phyloP scores from a whole-genome alignment of 768 basidiomycete species.

The Russula virescens region DNA sequence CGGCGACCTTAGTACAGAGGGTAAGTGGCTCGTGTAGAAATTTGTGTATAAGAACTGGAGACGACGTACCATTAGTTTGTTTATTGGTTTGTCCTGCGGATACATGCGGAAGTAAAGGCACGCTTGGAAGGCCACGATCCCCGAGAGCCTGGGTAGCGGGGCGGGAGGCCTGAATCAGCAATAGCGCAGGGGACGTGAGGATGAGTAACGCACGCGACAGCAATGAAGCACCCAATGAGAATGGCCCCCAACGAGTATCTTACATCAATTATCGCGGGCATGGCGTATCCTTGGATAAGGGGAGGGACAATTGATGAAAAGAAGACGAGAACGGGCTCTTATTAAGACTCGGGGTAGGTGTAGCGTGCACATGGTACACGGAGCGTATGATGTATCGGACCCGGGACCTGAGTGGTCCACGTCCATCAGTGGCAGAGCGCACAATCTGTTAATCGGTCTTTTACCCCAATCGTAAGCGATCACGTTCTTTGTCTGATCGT shows the following conservation, averaged over 20 bases:
- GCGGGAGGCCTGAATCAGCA: neutral
- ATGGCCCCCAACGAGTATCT: slow-evolving; percentile 11
- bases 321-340: neutral
- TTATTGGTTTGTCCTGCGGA: neutral
- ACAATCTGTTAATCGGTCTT: neutral
- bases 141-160: slow-evolving; percentile 17
- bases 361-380: neutral
- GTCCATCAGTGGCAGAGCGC: neutral
- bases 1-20: slow-evolving; percentile 10
- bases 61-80: slow-evolving; percentile 17
- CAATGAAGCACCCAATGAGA: slow-evolving; percentile 16
- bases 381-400: neutral
- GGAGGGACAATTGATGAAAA: neutral
- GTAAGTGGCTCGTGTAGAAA: neutral
- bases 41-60: neutral
- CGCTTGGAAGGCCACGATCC: slow-evolving; percentile 13
- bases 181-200: neutral
- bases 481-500: neutral
- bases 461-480: neutral
- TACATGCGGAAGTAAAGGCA: slow-evolving; percentile 22
- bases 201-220: slow-evolving; percentile 11
- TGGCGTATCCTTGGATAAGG: neutral
- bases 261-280: slow-evolving; percentile 20
- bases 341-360: neutral
- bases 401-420: neutral